Conservation (phyloP, 108 stramenopile genomes). For the Skeletonema menzelii region DNA sequence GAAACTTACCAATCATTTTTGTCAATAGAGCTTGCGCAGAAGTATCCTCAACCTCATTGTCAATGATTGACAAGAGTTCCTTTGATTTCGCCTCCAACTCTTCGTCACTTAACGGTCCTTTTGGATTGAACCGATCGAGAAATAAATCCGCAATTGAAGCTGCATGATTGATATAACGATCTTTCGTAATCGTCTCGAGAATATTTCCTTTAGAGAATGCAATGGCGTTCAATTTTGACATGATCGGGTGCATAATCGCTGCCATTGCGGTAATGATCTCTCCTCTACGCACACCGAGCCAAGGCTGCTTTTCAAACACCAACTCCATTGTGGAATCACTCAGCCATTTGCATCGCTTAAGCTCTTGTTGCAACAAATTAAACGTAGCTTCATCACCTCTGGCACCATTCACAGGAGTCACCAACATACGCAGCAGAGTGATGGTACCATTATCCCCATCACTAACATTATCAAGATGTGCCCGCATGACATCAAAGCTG, state of each 20-base stretch:
- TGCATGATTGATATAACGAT: constrained; percentile 70
- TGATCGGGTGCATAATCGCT: constrained; percentile 88
- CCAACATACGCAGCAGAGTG: constrained; percentile 86
- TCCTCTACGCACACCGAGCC: constrained; percentile 77
- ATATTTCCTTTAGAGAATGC: constrained; percentile 89
- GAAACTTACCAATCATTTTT: constrained; percentile 80
- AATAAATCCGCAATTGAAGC: constrained; percentile 89
- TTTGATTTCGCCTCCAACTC: constrained; percentile 55
- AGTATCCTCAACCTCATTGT: constrained; percentile 81
- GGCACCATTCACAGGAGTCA: constrained; percentile 48
- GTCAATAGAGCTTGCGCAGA: constrained; percentile 65
- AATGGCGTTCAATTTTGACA: constrained; percentile 81
- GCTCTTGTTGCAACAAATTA: constrained; percentile 61
- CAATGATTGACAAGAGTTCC: constrained; percentile 50
- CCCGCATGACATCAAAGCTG: constrained; percentile 87
- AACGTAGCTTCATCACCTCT: constrained; percentile 50
- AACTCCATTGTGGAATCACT: constrained; percentile 86
- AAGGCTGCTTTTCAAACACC: constrained; percentile 78
- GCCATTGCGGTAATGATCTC: constrained; percentile 92
- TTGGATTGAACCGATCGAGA: constrained; percentile 87
- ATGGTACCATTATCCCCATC: constrained; percentile 93
- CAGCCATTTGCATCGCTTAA: constrained; percentile 93
- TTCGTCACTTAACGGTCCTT: constrained; percentile 57
- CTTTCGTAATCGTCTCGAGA: constrained; percentile 51
- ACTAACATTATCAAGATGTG: constrained; percentile 88